phyloP scores from a whole-genome alignment of 305 asterid genomes.

The Fraxinus paxiana region DNA sequence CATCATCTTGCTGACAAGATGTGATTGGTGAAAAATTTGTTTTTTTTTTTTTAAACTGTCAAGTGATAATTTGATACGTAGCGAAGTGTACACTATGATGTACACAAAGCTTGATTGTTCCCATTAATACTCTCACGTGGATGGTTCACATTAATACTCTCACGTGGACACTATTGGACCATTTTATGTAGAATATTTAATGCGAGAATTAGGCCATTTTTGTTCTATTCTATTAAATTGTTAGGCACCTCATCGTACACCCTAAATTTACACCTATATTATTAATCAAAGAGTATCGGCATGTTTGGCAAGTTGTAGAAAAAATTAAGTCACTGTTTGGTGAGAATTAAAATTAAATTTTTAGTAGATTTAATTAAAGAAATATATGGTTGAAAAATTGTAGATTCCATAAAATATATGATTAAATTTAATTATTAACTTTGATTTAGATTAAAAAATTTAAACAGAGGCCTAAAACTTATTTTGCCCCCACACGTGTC shows the following conservation, averaged over 20 bases:
- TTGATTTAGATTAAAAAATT: no score
- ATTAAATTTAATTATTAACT: no score
- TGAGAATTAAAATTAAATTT: not conserved
- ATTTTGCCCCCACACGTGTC: no score
- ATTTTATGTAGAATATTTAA: not conserved
- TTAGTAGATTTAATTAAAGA: not conserved
- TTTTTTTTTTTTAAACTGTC: no score
- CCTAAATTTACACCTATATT: not conserved
- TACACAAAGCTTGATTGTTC: no score
- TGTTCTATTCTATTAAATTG: not conserved
- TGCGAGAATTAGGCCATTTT: not conserved
- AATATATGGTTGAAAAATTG: not conserved
- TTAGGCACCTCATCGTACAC: not conserved
- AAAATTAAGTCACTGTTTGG: not conserved
- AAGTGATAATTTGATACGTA: no score
- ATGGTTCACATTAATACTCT: no score
- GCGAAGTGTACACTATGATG: no score
- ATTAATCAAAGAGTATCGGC: not conserved
- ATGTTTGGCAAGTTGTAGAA: not conserved
- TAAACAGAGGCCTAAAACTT: not conserved
- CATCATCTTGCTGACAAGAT: no score
- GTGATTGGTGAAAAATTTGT: no score
- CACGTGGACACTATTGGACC: not conserved
- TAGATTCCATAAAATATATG: not conserved
- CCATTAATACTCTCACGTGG: no score